Evolutionary conservation across 1,139 yeast species (phyloP), one percentile per base, ranked within the genome.

Genomic region (Saccharomyces hybrid): DNA sequence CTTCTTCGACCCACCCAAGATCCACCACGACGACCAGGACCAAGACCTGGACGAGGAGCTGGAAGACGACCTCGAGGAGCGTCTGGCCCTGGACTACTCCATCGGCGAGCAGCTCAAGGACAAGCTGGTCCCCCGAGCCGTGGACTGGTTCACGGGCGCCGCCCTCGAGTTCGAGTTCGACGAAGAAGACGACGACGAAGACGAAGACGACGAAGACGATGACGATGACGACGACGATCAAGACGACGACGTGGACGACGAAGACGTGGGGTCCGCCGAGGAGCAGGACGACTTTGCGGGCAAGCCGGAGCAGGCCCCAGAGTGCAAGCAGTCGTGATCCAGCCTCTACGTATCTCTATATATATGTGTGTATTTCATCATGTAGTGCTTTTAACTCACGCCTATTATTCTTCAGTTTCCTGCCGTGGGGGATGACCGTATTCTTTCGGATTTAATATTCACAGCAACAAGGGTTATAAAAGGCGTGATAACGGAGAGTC

Each of bases 111-210:
- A 90, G 68, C 84, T 93, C 71, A 93, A 95, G 77, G 98, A 95
- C 72, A 86, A 95, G 72, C 81, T 93, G 70, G 86, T 93, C 63
- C 97, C 98, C 61, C 83, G 96, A 67, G 98, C 98, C 55, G 82
- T 93, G 65, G 97, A 91, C 73, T 93, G 98, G 98, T 93, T 89
- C 72, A 91, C 98, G 16, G 98, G 99, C 52, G 90, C 87, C 63
- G 99, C 99, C n/a, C 81, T 91, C 57, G 83, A 70, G 67, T 78
- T 70, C 50, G 77, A 71, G 42, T 63, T 64, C 52, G 77, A 76
- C 54, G 83, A 76, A 42, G 82, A 76, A 28, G 79, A 75, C 14
- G 84, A 76, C 11, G 86, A 78, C 24, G 82, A 76, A 8, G 85
- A 76, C 48, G 83, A 80, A 51, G 87, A 82, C 48, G 88, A 74